Percentiles rank a stretch among this genome's conserved stretches.
phyloP scores from a whole-genome alignment of 2,329 filamentous ascomycete genomes.

The Epichloe scottii region DNA sequence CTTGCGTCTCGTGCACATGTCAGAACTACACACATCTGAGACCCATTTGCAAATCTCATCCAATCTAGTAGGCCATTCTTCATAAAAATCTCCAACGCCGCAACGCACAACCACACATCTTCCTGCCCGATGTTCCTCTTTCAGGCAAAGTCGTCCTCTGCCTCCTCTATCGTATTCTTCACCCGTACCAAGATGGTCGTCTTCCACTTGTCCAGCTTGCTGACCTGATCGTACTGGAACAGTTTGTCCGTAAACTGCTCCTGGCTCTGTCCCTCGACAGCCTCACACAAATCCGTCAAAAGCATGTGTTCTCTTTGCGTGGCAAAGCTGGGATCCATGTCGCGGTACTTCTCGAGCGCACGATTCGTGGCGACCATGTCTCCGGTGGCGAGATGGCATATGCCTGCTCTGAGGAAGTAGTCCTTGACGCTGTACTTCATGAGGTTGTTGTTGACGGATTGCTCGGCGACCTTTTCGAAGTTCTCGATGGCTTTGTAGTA shows the following conservation, averaged over 20 bases:
- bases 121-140: too few relatives aligned
- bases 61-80: not conserved
- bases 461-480: conserved; percentile 72
- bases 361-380: conserved; percentile 70
- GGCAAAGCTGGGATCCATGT: conserved; percentile 65
- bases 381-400: conserved; percentile 65
- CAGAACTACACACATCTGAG: too few relatives aligned
- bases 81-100: not conserved
- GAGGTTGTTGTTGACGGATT: conserved; percentile 75
- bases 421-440: conserved; percentile 94
- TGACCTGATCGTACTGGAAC: conserved; percentile 83
- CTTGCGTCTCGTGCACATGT: too few relatives aligned
- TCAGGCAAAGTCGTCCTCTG: conserved; percentile 31
- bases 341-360: conserved; percentile 70
- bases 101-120: not conserved
- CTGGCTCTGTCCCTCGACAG: conserved; percentile 65
- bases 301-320: conserved; percentile 72
- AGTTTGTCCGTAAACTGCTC: conserved; percentile 77
- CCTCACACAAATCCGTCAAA: conserved; percentile 61
- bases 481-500: conserved; percentile 73
- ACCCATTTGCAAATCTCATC: not conserved
- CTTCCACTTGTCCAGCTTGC: conserved; percentile 96
- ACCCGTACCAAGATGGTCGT: conserved; percentile 70
- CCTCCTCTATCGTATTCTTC: conserved; percentile 67
- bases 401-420: conserved; percentile 86